Evolutionary conservation across 225 moss, liverwort and hornwort genomes (phyloP).

Genomic region (Antitrichia curtipendula): DNA sequence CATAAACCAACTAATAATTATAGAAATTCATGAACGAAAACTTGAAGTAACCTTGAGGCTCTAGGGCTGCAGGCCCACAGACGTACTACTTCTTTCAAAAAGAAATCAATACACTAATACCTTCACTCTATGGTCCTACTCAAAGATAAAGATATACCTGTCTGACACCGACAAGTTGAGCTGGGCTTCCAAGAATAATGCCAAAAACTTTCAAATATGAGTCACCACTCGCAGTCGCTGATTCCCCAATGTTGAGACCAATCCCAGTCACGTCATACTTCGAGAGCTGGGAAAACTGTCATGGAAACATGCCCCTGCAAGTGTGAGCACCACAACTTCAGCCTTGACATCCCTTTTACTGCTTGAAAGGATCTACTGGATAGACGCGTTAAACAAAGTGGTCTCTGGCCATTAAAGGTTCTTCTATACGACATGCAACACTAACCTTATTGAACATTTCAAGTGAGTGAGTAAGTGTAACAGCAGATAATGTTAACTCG

Average conservation of each 20-base stretch:
- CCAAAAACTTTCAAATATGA: slow-evolving; percentile 61
- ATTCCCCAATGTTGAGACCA: slow-evolving; percentile 81
- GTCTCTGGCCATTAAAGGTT: background rate
- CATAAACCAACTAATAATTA: background rate
- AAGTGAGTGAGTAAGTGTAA: background rate
- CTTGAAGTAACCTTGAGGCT: background rate
- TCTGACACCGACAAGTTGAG: slow-evolving; percentile 65
- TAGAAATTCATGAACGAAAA: background rate
- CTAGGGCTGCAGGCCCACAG: background rate
- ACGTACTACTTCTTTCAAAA: background rate
- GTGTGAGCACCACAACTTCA: slow-evolving; percentile 37
- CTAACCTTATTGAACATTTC: background rate
- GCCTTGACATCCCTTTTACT: background rate
- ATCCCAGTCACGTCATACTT: slow-evolving; percentile 95
- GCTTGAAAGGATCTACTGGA: background rate
- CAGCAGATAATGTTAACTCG: background rate
- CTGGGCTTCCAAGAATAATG: slow-evolving; percentile 82
- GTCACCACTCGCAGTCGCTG: slow-evolving; percentile 31
- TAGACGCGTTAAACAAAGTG: background rate
- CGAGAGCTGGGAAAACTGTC: slow-evolving; percentile 77
- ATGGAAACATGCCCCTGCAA: slow-evolving; percentile 46
- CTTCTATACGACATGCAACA: background rate
- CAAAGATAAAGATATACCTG: slow-evolving; percentile 31
- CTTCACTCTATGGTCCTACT: background rate
- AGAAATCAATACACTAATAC: background rate